phyloP scores from a whole-genome alignment of 306 rosid genomes.

The Cicer pinnatifidum region DNA sequence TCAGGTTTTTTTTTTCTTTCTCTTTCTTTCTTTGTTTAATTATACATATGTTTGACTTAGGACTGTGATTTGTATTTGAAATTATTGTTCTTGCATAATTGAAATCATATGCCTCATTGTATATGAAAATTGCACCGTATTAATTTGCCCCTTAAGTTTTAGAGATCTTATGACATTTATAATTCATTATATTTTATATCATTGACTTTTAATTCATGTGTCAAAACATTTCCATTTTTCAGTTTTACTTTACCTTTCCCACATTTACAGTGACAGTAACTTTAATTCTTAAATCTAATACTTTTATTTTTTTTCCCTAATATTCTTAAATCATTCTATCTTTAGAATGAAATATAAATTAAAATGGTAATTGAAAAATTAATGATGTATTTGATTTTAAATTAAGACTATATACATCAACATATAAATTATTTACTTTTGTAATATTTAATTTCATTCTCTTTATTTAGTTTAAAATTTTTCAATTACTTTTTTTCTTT shows the following conservation, averaged over 20 bases:
- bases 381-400: too few relatives aligned
- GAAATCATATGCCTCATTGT: background rate
- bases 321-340: too few relatives aligned
- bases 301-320: too few relatives aligned
- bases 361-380: too few relatives aligned
- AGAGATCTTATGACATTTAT: background rate
- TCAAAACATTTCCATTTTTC: background rate
- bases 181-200: background rate
- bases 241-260: background rate
- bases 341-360: too few relatives aligned
- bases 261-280: background rate
- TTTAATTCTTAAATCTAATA: background rate
- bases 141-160: background rate
- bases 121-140: conserved; percentile 26
- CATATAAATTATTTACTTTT: too few relatives aligned
- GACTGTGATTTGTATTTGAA: background rate
- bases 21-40: background rate
- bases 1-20: conserved; percentile 54
- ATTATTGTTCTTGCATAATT: background rate
- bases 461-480: too few relatives aligned
- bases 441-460: too few relatives aligned
- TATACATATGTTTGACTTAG: background rate
- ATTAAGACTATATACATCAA: too few relatives aligned
- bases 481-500: too few relatives aligned
- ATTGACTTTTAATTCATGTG: conserved; percentile 15